Base-by-base conservation (phyloP, 352 stramenopile genomes). In the Globisporangium rhizosaccharum region DNA sequence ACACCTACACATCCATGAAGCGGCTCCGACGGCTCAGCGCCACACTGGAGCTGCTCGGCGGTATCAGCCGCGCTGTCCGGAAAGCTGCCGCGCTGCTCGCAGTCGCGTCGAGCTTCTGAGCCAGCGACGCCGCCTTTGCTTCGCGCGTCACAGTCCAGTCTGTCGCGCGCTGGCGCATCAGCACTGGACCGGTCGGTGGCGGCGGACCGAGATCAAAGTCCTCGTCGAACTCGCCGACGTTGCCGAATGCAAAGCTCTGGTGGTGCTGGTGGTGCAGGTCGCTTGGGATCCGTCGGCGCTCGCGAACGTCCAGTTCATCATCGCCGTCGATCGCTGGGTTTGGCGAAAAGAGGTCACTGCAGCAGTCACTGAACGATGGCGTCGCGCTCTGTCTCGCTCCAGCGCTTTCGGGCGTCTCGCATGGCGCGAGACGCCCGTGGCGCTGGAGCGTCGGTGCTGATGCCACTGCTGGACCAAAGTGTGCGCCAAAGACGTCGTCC, bases 91-190 rank as follows among this genome's bases (percentile, higher is more conserved):
- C 46, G 5, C n/a, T 30, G 20, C 18, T 54, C 23, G 18, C 39
- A 5, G n/a, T 23, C 9, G 18, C 47, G 20, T 62, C 57, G 48
- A 62, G 9, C 4, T 56, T 57, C 48, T 47, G 37, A 17, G 49
- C 49, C 23, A 62, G 46, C 46, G 49, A 30, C 49, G 25, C 49
- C 14, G 37, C 20, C 23, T 62, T 62, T 11, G 57, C 49, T 49
- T 57, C 49, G 53, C 57, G 45, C 51, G 47, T 59, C 18, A 45
- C 63, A 10, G 64, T 72, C 36, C 64, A 70, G 60, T 79, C 71
- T 51, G 58, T 69, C 30, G 71, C 71, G 49, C 74, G 62, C 63
- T 79, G 71, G 0, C 71, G 68, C 56, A 72, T 62, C n/a, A 79
- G 49, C 56, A 55, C 51, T 6, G 71, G 68, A 26, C 68, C 63